Evolutionary conservation across 192 early-diverging fungal species (phyloP).

Genomic region (Gaertneriomyces semiglobifer): DNA sequence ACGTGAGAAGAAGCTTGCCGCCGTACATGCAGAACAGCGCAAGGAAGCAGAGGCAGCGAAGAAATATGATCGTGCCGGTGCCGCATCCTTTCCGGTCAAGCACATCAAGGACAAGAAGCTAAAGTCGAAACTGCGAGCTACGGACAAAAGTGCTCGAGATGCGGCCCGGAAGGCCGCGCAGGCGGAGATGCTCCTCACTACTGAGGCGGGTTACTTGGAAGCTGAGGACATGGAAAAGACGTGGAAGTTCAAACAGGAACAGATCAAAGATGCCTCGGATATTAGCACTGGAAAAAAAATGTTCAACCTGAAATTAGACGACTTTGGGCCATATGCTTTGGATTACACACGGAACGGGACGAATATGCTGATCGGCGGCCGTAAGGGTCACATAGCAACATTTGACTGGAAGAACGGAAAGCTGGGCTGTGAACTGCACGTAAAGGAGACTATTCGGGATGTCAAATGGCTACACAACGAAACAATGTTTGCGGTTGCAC

Average conservation of each 20-base stretch:
- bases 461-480: conserved; percentile 96
- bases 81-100: background rate
- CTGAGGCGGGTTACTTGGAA: conserved; percentile 75
- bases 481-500: conserved; percentile 88
- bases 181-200: conserved; percentile 71
- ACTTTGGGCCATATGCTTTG: conserved; percentile 85
- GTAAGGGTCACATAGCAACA: conserved; percentile 79
- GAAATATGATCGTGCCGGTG: background rate
- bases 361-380: conserved; percentile 41
- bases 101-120: conserved; percentile 63
- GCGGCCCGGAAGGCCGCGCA: conserved; percentile 72
- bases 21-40: background rate
- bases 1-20: background rate
- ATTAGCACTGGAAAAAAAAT: conserved; percentile 70
- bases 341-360: conserved; percentile 88
- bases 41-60: background rate
- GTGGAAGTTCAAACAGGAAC: conserved; percentile 75
- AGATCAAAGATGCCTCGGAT: conserved; percentile 66
- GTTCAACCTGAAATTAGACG: conserved; percentile 73
- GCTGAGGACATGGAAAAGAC: conserved; percentile 89
- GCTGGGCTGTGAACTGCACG: conserved; percentile 75
- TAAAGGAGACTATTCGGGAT: conserved; percentile 87
- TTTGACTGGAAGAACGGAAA: conserved; percentile 87
- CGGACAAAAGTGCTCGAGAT: conserved; percentile 59
- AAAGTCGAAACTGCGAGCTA: conserved; percentile 56